These are phyloP conservation scores for Stephania japonica DNA, from an alignment of 164 flowering plant species.

Conservation along the genomic window DNA sequence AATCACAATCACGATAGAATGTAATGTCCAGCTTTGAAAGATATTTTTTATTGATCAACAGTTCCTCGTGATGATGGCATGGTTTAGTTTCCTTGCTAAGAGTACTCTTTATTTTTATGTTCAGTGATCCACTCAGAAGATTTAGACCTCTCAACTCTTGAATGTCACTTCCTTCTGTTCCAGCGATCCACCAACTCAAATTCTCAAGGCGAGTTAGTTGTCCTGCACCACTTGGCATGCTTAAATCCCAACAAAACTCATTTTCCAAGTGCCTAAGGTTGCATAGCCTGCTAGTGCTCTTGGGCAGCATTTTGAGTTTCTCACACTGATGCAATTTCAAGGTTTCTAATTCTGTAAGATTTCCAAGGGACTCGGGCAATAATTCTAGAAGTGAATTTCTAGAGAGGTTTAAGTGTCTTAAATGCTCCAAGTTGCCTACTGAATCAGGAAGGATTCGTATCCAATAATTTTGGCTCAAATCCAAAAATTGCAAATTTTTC, in stretches of 20 bases:
- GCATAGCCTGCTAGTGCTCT: not conserved
- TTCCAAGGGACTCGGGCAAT: not conserved
- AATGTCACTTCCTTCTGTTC: not conserved
- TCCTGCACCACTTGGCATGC: constrained; percentile 9
- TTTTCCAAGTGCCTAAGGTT: constrained; percentile 6
- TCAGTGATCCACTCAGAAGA: constrained; percentile 7
- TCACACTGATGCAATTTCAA: not conserved
- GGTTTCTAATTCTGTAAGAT: not conserved
- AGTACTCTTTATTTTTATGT: not conserved
- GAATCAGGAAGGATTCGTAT: not conserved
- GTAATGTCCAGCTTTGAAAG: not conserved
- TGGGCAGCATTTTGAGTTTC: constrained; percentile 2
- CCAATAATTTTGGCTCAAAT: not conserved
- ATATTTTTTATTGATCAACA: not conserved
- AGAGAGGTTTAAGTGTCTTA: not conserved
- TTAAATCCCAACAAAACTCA: not conserved
- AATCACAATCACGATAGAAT: not conserved
- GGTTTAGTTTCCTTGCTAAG: too few relatives aligned
- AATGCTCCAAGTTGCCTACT: not conserved
- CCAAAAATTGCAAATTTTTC: not conserved
- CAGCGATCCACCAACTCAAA: not conserved
- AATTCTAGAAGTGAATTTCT: not conserved
- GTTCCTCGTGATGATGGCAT: too few relatives aligned
- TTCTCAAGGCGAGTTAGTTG: constrained; percentile 3
- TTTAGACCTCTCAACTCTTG: constrained; percentile 7